Conservation (phyloP, 2,329 filamentous ascomycete species). For the Cytospora schulzeri region DNA sequence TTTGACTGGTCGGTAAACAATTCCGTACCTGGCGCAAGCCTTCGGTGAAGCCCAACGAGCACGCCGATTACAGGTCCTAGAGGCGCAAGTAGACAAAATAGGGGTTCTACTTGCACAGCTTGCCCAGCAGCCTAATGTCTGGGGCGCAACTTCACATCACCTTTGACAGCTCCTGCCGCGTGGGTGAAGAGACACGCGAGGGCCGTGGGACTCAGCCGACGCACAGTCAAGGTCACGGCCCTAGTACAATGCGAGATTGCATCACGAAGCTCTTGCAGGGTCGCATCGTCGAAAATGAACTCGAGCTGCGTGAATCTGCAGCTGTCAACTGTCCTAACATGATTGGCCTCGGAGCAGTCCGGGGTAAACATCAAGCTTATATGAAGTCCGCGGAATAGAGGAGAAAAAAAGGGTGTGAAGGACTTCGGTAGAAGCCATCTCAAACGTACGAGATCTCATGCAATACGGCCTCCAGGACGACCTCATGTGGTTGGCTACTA, state of each 20-base stretch:
- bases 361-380: constrained; percentile 9
- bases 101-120: background rate
- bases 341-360: constrained; percentile 3
- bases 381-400: background rate
- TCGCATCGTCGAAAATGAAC: background rate
- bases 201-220: constrained; percentile 2
- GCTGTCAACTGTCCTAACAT: constrained; percentile 5
- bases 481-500: background rate
- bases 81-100: constrained; percentile 14
- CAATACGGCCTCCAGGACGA: background rate
- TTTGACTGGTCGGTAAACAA: background rate
- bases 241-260: constrained; percentile 3
- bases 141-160: constrained; percentile 3
- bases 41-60: constrained; percentile 3
- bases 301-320: constrained; percentile 1
- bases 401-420: background rate
- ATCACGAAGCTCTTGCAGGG: background rate
- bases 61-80: constrained; percentile 8
- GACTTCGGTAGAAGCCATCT: background rate
- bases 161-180: background rate
- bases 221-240: constrained; percentile 8
- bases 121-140: background rate
- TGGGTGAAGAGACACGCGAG: constrained; percentile 8
- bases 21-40: background rate
- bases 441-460: background rate